phyloP scores from a whole-genome alignment of 1,284 basidiomycete genomes.

The Puccinia brachypodii region DNA sequence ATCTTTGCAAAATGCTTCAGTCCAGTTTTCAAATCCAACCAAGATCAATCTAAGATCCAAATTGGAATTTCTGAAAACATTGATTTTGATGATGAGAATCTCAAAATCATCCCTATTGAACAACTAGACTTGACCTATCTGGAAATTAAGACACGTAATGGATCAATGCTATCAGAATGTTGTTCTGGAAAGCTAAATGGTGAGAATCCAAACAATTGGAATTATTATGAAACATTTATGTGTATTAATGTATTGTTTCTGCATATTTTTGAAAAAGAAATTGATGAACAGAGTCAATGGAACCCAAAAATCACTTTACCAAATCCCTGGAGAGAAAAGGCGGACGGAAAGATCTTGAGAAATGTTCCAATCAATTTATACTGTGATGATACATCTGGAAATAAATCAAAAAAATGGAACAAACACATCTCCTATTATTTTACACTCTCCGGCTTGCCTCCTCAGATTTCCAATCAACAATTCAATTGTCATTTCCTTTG shows the following conservation, averaged over 20 bases:
- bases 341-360: not conserved
- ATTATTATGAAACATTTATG: not conserved
- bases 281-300: not conserved
- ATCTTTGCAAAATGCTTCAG: not conserved
- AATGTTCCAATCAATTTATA: not conserved
- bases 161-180: not conserved
- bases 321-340: not conserved
- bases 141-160: not conserved
- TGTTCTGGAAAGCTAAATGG: not conserved
- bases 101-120: not conserved
- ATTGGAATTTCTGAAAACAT: not conserved
- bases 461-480: not conserved
- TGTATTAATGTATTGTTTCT: not conserved
- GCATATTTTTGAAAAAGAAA: not conserved
- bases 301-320: not conserved
- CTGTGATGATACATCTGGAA: not conserved
- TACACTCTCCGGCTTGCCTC: not conserved
- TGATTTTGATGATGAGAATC: not conserved
- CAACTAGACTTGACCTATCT: not conserved
- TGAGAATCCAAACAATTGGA: not conserved
- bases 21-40: not conserved
- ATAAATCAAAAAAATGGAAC: too few relatives aligned
- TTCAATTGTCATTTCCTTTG: not conserved
- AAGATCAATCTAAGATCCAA: not conserved
- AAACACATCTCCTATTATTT: too few relatives aligned